Percentiles rank a stretch among this genome's conserved stretches.
phyloP scores from a whole-genome alignment of 2,329 filamentous ascomycete species.

The Colletotrichum sp. region DNA sequence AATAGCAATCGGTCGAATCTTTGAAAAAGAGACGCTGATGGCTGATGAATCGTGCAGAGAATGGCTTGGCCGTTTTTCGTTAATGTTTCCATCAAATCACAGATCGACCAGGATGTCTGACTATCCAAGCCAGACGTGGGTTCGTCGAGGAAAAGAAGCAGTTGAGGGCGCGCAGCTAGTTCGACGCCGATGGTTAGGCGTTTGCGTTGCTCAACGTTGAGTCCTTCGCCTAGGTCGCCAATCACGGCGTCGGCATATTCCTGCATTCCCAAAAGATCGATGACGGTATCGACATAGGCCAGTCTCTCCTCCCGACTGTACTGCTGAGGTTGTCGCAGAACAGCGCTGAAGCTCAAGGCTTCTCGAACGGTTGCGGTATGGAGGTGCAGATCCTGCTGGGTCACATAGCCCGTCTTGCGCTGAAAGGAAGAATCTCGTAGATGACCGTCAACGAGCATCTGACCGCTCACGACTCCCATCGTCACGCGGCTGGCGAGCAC shows the following conservation, averaged over 20 bases:
- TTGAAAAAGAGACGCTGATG: conserved; percentile 19
- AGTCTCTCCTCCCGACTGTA: conserved; percentile 41
- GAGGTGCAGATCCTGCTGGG: conserved; percentile 60
- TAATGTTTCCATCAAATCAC: conserved; percentile 71
- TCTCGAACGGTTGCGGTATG: conserved; percentile 57
- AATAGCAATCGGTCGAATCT: conserved; percentile 21
- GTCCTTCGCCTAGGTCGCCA: conserved; percentile 66
- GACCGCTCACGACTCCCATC: conserved; percentile 70
- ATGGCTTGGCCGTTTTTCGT: conserved; percentile 54
- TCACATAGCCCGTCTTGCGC: conserved; percentile 71
- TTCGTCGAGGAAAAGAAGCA: conserved; percentile 79
- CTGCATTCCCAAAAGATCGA: conserved; percentile 44
- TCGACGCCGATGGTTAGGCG: conserved; percentile 79
- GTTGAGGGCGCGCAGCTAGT: conserved; percentile 74
- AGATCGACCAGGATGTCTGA: conserved; percentile 78
- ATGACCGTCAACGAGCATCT: conserved; percentile 70
- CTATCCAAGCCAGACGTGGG: conserved; percentile 79
- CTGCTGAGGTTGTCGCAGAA: conserved; percentile 69
- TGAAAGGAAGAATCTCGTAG: conserved; percentile 69
- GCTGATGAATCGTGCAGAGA: conserved; percentile 25
- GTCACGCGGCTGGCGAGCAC: conserved; percentile 70
- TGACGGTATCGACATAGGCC: conserved; percentile 31
- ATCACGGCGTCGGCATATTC: conserved; percentile 75
- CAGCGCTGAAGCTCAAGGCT: conserved; percentile 69
- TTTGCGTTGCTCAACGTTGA: conserved; percentile 49